Conservation (phyloP, 1,284 basidiomycete species). For the Farysia itapuensis region DNA sequence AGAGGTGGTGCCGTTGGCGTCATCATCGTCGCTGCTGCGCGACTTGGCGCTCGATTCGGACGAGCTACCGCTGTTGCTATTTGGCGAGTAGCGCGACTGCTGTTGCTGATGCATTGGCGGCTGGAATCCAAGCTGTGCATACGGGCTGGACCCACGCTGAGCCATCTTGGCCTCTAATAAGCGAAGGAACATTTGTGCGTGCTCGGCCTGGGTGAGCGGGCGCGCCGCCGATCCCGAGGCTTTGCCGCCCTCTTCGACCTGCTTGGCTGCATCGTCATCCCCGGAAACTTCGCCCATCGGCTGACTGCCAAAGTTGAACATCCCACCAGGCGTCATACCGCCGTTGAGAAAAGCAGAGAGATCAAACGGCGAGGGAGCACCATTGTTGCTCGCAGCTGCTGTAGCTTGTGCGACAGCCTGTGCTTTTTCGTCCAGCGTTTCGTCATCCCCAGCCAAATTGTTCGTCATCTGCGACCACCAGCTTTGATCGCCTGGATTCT, state of each 20-base stretch:
- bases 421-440: slow-evolving; percentile 50
- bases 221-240: slow-evolving; percentile 10
- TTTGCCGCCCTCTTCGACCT: slow-evolving; percentile 4
- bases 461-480: slow-evolving; percentile 50
- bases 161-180: slow-evolving; percentile 43
- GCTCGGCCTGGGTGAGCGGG: slow-evolving; percentile 29
- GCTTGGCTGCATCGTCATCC: slow-evolving; percentile 7
- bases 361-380: slow-evolving; percentile 44
- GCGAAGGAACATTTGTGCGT: slow-evolving; percentile 43
- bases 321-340: slow-evolving; percentile 40
- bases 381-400: slow-evolving; percentile 9
- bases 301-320: slow-evolving; percentile 26
- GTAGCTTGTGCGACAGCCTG: slow-evolving; percentile 47
- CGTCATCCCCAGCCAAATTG: slow-evolving; percentile 34
- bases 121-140: slow-evolving; percentile 46
- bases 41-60: slow-evolving; percentile 8
- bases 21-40: slow-evolving; percentile 12
- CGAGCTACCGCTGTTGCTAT: slow-evolving; percentile 16
- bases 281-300: slow-evolving; percentile 8
- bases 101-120: slow-evolving; percentile 35
- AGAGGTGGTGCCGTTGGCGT: slow-evolving; percentile 17
- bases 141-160: slow-evolving; percentile 27
- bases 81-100: too few species aligned
- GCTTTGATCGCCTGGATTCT: slow-evolving; percentile 37
- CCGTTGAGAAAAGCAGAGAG: slow-evolving; percentile 49